phyloP scores from a whole-genome alignment of 768 basidiomycete genomes.

The Mycena rosella region DNA sequence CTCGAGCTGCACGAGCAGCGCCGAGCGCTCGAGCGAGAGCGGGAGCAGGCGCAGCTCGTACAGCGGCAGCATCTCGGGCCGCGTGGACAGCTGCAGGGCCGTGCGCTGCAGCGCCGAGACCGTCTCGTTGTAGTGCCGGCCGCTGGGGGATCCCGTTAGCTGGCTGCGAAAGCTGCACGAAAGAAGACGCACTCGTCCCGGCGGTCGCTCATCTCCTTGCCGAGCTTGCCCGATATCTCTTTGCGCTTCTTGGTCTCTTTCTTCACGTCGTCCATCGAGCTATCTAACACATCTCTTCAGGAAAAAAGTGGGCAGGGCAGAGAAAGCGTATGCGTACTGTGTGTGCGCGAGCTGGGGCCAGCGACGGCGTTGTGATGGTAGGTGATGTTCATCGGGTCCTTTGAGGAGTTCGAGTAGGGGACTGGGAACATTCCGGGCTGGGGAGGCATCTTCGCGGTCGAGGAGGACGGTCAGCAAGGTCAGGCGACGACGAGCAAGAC shows the following conservation, averaged over 20 bases:
- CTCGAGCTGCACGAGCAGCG: conserved; percentile 73
- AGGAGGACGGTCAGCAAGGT: background rate
- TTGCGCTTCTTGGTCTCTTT: conserved; percentile 74
- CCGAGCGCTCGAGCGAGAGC: conserved; percentile 80
- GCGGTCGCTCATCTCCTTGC: conserved; percentile 80
- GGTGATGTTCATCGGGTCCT: conserved; percentile 27
- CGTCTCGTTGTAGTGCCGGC: conserved; percentile 72
- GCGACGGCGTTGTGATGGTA: conserved; percentile 35
- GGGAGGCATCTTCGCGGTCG: conserved; percentile 15
- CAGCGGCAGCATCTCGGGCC: conserved; percentile 72
- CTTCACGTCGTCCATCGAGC: conserved; percentile 56
- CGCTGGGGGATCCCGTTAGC: conserved; percentile 51
- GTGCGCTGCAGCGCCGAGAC: conserved; percentile 71
- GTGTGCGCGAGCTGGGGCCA: conserved; percentile 33
- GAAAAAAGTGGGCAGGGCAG: background rate
- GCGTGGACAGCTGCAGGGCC: conserved; percentile 72
- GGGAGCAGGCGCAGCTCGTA: conserved; percentile 83
- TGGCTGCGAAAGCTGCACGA: conserved; percentile 1
- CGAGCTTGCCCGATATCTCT: conserved; percentile 76
- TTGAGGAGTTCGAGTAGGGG: conserved; percentile 10
- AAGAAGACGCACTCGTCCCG: conserved; percentile 74
- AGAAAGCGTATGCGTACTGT: conserved; percentile 23
- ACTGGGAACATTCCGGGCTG: conserved; percentile 27
- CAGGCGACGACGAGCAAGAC: background rate
- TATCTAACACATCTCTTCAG: conserved; percentile 4